phyloP scores from a whole-genome alignment of 2,329 filamentous ascomycete species.

The Aspergillus sclerotialis region DNA sequence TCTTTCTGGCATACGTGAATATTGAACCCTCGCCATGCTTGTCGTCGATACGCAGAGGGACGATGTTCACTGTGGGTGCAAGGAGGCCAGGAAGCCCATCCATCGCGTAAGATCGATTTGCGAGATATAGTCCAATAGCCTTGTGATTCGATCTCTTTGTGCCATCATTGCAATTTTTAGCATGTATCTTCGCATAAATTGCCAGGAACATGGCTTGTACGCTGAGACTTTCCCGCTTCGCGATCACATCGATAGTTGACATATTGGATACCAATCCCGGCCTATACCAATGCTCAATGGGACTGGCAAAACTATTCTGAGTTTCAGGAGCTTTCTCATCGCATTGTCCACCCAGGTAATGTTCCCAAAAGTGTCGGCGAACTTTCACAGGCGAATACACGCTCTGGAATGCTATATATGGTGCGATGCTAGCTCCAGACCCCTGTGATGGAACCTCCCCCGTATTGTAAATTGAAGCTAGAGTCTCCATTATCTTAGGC shows the following conservation, averaged over 20 bases:
- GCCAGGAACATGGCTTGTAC: constrained; percentile 72
- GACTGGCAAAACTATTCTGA: constrained; percentile 4
- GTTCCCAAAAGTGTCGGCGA: constrained; percentile 39
- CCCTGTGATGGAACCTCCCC: constrained; percentile 6
- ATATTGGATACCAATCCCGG: constrained; percentile 18
- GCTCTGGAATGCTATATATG: constrained; percentile 34
- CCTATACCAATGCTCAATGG: constrained; percentile 10
- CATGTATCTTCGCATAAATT: constrained; percentile 53
- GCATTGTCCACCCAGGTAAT: constrained; percentile 25
- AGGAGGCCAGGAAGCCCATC: constrained; percentile 44
- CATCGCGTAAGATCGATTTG: constrained; percentile 59
- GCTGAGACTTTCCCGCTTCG: constrained; percentile 52
- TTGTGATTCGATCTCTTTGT: constrained; percentile 29
- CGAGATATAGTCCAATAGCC: constrained; percentile 73
- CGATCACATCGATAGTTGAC: constrained; percentile 33
- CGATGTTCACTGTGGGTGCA: constrained; percentile 70
- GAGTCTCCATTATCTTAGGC: constrained; percentile 47
- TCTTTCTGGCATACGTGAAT: constrained; percentile 46
- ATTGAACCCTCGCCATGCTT: constrained; percentile 27
- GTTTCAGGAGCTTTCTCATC: neutral
- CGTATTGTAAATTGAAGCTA: constrained; percentile 40
- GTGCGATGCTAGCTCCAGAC: constrained; percentile 25
- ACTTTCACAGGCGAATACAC: constrained; percentile 13
- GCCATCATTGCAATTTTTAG: constrained; percentile 13
- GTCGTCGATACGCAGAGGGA: constrained; percentile 58